phyloP scores from a whole-genome alignment of 768 basidiomycete genomes.

The Mycena epipterygia region DNA sequence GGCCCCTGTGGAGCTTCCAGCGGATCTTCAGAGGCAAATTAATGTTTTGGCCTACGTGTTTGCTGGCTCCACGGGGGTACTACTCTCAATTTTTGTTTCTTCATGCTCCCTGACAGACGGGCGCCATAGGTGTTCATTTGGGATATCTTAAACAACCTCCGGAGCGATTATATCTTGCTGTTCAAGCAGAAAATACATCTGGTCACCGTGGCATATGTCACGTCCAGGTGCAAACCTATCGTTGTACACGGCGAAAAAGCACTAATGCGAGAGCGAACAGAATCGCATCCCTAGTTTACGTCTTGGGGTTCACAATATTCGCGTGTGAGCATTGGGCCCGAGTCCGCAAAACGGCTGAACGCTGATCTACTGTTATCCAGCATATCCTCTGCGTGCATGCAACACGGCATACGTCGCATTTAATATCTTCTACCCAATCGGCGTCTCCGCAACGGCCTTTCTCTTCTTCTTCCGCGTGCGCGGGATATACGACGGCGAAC shows the following conservation, averaged over 20 bases:
- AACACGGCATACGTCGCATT: no score
- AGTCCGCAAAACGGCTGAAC: background rate
- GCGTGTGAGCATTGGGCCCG: slow-evolving; percentile 36
- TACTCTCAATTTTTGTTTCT: no score
- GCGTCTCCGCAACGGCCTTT: no score
- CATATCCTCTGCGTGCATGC: no score
- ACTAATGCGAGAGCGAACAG: background rate
- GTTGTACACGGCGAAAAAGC: background rate
- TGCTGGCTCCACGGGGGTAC: no score
- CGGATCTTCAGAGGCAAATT: no score
- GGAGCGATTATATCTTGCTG: background rate
- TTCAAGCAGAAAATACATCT: background rate
- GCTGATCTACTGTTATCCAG: background rate
- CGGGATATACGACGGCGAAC: no score
- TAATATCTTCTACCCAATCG: no score
- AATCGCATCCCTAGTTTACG: slow-evolving; percentile 15
- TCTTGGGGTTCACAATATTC: slow-evolving; percentile 32
- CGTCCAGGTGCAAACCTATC: background rate
- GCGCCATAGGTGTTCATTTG: background rate
- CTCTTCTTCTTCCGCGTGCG: no score
- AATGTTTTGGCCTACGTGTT: no score
- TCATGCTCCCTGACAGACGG: no score
- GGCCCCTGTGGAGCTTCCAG: no score
- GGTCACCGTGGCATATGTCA: background rate
- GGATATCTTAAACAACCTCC: background rate